These are phyloP conservation scores for Rhodotorula sphaerocarpa DNA, from an alignment of 768 basidiomycete species.

Conservation along the genomic window DNA sequence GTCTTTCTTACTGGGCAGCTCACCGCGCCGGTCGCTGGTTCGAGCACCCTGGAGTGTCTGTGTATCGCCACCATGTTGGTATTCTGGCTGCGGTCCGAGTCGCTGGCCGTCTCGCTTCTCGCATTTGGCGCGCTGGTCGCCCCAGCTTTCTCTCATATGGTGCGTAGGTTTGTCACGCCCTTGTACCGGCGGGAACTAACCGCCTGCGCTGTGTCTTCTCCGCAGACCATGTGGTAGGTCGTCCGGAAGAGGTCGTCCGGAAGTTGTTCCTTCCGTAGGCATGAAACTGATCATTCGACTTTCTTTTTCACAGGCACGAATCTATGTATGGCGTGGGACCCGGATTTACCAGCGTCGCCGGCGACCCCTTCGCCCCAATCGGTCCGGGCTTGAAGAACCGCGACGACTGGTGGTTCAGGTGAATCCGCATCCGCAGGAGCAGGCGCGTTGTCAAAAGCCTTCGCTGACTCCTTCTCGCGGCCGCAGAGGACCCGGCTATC, in stretches of 20 bases:
- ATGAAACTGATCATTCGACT: no score
- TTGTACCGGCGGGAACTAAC: no score
- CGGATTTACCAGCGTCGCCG: neutral
- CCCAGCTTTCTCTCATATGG: conserved; percentile 13
- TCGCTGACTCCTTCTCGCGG: neutral
- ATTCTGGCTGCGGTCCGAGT: no score
- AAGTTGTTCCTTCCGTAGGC: no score
- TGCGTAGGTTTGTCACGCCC: neutral
- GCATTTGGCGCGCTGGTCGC: neutral
- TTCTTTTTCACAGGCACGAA: neutral
- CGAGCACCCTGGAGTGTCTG: no score
- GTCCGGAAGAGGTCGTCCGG: no score
- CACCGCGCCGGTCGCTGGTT: neutral
- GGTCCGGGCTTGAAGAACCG: conserved; percentile 1
- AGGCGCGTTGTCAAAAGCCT: no score
- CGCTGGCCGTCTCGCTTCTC: no score
- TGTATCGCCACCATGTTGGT: no score
- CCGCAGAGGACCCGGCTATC: neutral
- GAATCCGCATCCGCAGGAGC: neutral
- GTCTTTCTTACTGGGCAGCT: neutral
- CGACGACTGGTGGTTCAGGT: conserved; percentile 37
- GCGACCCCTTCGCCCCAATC: conserved; percentile 12
- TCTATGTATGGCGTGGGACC: conserved; percentile 29
- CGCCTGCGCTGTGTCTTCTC: no score
- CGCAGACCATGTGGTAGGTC: no score